Evolutionary conservation across 2,329 filamentous ascomycete species (phyloP).

Genomic region (Alternaria sp.): DNA sequence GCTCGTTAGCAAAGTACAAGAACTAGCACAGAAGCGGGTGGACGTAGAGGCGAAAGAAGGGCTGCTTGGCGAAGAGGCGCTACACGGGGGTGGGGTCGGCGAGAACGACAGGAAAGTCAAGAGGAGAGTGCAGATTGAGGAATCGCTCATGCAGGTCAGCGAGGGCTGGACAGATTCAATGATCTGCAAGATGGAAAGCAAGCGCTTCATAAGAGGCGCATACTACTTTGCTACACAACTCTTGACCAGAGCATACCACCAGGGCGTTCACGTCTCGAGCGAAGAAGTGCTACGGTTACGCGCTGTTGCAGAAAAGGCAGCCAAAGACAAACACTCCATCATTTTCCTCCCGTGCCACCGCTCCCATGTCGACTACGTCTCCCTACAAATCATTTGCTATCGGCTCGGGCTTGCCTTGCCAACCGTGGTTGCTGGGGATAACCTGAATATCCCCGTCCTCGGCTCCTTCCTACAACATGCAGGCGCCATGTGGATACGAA

Average conservation of each 20-base stretch:
- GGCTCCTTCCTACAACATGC: slow-evolving; percentile 92
- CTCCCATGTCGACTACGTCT: slow-evolving; percentile 96
- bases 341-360: slow-evolving; percentile 95
- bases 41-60: slow-evolving; percentile 80
- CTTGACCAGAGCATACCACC: slow-evolving; percentile 90
- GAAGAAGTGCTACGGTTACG: slow-evolving; percentile 87
- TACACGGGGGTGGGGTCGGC: slow-evolving; percentile 53
- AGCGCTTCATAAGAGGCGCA: slow-evolving; percentile 86
- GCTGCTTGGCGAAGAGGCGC: slow-evolving; percentile 60
- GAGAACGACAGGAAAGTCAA: slow-evolving; percentile 66
- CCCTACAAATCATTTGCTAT: slow-evolving; percentile 94
- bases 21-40: slow-evolving; percentile 78
- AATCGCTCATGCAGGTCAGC: slow-evolving; percentile 78
- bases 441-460: slow-evolving; percentile 91
- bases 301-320: slow-evolving; percentile 81
- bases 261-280: slow-evolving; percentile 95
- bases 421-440: slow-evolving; percentile 93
- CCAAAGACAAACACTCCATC: slow-evolving; percentile 89
- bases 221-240: slow-evolving; percentile 91
- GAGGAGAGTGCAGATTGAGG: slow-evolving; percentile 75
- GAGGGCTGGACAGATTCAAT: slow-evolving; percentile 90
- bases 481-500: slow-evolving; percentile 94
- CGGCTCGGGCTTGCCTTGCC: slow-evolving; percentile 87
- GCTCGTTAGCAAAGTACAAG: slow-evolving; percentile 75
- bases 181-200: slow-evolving; percentile 99